Evolutionary conservation across 23 red algal genomes (phyloP), one percentile per base, ranked within the genome.

Genomic region (Chondrus crispus): DNA sequence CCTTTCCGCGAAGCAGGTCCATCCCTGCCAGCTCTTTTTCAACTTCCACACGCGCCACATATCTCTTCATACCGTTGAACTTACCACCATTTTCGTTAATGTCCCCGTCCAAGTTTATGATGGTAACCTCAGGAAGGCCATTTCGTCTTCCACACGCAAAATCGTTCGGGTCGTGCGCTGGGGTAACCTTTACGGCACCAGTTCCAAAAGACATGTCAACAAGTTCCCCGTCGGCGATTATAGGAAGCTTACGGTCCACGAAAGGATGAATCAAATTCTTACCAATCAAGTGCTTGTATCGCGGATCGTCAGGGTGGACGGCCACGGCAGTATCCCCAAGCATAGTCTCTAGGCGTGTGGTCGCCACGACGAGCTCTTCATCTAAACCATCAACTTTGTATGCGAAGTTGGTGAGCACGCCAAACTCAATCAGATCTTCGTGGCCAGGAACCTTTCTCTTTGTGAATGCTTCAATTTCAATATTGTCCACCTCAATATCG

Each of bases 81-180:
- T 84, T 55, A 32, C 97, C 97, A 36, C 82, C 87, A 20, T 95
- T 78, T 32, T 93, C 92, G 46, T 96, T 96, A 80, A 99, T 76
- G 47, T 82, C 66, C 32, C 97, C 97, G 33, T 86, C 87, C 19
- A 96, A 88, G 50, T 41, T 86, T 49, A 99, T 73, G 41, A 99
- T 85, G 8, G 85, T 90, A 79, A 95, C 85, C 51, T 91, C 89
- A 18, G 90, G 91, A 71, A 99, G 74, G 24, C 76, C 52, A 74
- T 99, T 82, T 6, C 97, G 91, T 60, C 91, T 81, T 20, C 97
- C 97, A 88, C 97, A 99, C 37, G 86, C 87, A 73, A 91, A 99
- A 93, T 99, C 97, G 75, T 99, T 99, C 0, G 97, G 94, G 85
- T 99, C 97, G 70, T 99, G 97, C 5, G 97, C 97, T n/a, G 97